Percentiles rank a stretch among this genome's conserved stretches.
phyloP scores from a whole-genome alignment of 2,329 filamentous ascomycete genomes.

The Orbilia quercus region DNA sequence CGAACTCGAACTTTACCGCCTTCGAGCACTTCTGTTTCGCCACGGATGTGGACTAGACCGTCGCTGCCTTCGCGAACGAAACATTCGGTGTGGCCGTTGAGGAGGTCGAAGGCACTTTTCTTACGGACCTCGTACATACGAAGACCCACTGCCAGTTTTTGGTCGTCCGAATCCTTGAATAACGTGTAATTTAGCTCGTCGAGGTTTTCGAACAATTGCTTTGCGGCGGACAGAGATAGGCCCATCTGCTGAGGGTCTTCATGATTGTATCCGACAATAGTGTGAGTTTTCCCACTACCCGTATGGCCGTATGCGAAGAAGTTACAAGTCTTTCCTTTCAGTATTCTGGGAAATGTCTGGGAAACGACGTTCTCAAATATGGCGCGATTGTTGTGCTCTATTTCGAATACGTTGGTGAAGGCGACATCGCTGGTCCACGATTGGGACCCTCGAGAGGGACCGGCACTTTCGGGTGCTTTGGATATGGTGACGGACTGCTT shows the following conservation, averaged over 20 bases:
- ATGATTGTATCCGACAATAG: conserved; percentile 65
- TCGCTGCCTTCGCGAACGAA: conserved; percentile 64
- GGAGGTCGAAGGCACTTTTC: conserved; percentile 64
- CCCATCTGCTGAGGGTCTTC: conserved; percentile 62
- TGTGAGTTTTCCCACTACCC: conserved; percentile 64
- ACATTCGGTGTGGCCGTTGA: conserved; percentile 63
- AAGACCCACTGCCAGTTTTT: conserved; percentile 62
- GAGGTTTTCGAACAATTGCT: conserved; percentile 60
- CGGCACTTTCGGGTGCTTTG: conserved; percentile 11
- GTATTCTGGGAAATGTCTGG: conserved; percentile 62
- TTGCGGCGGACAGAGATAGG: conserved; percentile 63
- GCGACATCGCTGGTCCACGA: conserved; percentile 58
- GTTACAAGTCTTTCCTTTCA: conserved; percentile 63
- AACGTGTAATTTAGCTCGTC: conserved; percentile 59
- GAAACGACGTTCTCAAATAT: conserved; percentile 61
- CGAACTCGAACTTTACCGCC: conserved; percentile 64
- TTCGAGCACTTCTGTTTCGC: conserved; percentile 64
- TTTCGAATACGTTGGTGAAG: conserved; percentile 60
- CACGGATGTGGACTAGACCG: conserved; percentile 64
- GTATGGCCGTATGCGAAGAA: conserved; percentile 66
- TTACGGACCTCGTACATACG: conserved; percentile 65
- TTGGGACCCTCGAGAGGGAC: conserved; percentile 37
- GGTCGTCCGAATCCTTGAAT: conserved; percentile 18
- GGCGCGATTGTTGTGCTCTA: conserved; percentile 57
- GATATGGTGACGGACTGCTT: conserved; percentile 42